Conservation (phyloP, 768 basidiomycete species). For the Russula sp. region DNA sequence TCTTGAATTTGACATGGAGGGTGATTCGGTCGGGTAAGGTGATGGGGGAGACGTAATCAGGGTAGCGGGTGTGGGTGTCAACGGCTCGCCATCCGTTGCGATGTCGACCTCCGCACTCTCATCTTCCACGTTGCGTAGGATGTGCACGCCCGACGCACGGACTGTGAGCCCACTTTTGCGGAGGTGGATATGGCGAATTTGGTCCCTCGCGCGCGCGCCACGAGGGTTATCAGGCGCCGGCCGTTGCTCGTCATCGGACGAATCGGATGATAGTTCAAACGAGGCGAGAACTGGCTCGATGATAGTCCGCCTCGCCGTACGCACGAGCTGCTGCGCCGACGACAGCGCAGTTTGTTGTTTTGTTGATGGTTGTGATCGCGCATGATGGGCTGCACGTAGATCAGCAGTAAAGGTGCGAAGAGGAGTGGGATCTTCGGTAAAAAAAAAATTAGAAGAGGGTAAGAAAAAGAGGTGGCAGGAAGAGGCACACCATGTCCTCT, state of each 20-base stretch:
- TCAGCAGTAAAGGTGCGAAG: conserved; percentile 41
- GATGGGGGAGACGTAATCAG: conserved; percentile 4
- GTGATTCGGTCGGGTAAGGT: background rate
- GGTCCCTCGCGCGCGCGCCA: conserved; percentile 41
- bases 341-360: conserved; percentile 42
- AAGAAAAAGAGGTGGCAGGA: conserved; percentile 17
- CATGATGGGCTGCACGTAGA: conserved; percentile 31
- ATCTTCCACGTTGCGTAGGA: conserved; percentile 50
- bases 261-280: conserved; percentile 31
- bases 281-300: conserved; percentile 38
- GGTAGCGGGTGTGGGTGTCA: background rate
- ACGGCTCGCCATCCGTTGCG: conserved; percentile 21
- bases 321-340: conserved; percentile 51
- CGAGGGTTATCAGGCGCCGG: conserved; percentile 34
- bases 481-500: conserved; percentile 40
- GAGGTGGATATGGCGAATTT: conserved; percentile 51
- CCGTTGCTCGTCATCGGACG: conserved; percentile 33
- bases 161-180: conserved; percentile 27
- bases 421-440: conserved; percentile 43
- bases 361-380: conserved; percentile 33
- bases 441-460: background rate
- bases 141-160: conserved; percentile 38
- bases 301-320: conserved; percentile 41
- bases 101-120: conserved; percentile 58
- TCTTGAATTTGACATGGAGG: background rate